Base-by-base conservation (phyloP, 805 yeast genomes). In the Kodamaea restingae region DNA sequence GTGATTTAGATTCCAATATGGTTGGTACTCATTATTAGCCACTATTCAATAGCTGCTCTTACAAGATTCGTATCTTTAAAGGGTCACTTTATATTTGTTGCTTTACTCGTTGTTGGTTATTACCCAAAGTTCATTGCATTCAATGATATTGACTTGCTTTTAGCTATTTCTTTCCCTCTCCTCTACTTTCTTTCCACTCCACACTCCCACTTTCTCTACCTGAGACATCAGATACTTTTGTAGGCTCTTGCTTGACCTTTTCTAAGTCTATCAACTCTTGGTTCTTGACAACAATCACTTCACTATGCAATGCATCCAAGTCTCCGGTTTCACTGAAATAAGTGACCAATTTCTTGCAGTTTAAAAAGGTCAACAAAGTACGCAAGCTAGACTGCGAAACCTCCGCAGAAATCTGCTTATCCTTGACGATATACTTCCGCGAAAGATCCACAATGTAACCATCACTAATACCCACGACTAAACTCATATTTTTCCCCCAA, bases 401-500 rank as follows among this genome's bases (percentile, higher is more conserved):
- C 30, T 64, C 58, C 40, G 88, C 48, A 27, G 49, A 40, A 22
- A 63, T 53, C 22, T 48, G 60, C 41, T 54, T 58, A 6, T 48
- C 52, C 3, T 41, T 35, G n/a, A 64, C 68, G 20, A 88, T 75
- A 49, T 91, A 90, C 45, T 87, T 75, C 8, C 59, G 56, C 17
- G 88, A 76, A 21, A 91, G 81, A 56, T 91, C 97, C 1, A 66
- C 57, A 1, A 81, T 67, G 25, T 88, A 88, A 29, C 68, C 67
- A 9, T 68, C 69, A 34, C 80, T 73, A 39, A 83, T 71, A 0
- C 87, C 96, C 40, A 91, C 64, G 2, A 80, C 84, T 60, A 86
- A 88, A 38, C 95, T 84, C 97, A 91, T 91, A 43, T 78, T 78
- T 62, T 91, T 91, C 22, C 91, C 95, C 97, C 98, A 90, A 31